These are phyloP conservation scores for Entomortierella beljakovae DNA, from an alignment of 192 early-diverging fungal genomes.

Conservation along the genomic window DNA sequence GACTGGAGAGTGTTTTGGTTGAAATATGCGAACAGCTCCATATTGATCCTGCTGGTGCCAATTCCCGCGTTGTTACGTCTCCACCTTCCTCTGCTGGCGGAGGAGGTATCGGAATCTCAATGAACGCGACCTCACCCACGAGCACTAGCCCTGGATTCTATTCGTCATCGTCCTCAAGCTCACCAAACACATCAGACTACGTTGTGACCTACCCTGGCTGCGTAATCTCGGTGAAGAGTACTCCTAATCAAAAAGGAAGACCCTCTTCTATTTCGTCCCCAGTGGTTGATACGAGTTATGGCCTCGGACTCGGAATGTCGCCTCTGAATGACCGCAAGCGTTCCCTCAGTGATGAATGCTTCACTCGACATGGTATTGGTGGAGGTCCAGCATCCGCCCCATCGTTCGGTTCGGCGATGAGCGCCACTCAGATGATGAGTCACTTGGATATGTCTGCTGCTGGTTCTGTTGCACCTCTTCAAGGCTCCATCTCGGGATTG, in stretches of 20 bases:
- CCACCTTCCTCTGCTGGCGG: constrained; percentile 53
- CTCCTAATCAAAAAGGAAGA: constrained; percentile 52
- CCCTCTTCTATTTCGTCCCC: constrained; percentile 40
- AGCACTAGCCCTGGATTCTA: constrained; percentile 23
- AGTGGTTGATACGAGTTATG: constrained; percentile 32
- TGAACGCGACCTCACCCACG: constrained; percentile 45
- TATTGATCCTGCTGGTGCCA: constrained; percentile 37
- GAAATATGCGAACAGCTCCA: constrained; percentile 51
- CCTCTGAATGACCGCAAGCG: constrained; percentile 44
- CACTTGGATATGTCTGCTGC: constrained; percentile 42
- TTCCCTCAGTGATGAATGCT: constrained; percentile 51
- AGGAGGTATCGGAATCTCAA: constrained; percentile 27
- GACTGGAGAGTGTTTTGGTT: constrained; percentile 36
- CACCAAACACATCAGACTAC: constrained; percentile 33
- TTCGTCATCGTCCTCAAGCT: constrained; percentile 26
- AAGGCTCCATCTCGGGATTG: constrained; percentile 18
- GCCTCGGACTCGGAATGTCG: constrained; percentile 42
- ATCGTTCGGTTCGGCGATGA: constrained; percentile 48
- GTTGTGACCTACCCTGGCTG: constrained; percentile 52
- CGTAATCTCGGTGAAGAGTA: constrained; percentile 51
- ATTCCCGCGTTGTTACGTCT: constrained; percentile 32
- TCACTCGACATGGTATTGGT: constrained; percentile 39
- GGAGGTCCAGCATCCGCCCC: constrained; percentile 7
- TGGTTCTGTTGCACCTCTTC: constrained; percentile 5
- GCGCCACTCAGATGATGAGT: constrained; percentile 44